Evolutionary conservation across 352 stramenopile species (phyloP).

Genomic region (Globisporangium solare): DNA sequence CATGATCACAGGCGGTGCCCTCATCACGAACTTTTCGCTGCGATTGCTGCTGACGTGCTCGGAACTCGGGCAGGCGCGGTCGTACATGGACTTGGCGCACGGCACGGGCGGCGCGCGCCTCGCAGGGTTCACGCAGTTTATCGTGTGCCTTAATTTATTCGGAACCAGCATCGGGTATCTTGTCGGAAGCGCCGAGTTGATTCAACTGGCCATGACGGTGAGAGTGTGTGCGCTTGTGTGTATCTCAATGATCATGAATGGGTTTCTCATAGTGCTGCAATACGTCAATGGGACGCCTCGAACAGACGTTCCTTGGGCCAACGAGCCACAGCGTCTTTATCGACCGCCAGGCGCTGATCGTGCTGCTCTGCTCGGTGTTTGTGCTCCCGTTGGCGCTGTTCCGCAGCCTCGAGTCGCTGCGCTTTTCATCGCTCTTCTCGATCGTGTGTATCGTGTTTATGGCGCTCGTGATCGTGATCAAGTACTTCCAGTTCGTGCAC

Average conservation of each 20-base stretch:
- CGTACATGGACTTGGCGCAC: constrained; percentile 80
- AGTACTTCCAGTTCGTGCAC: constrained; percentile 88
- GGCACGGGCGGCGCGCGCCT: constrained; percentile 60
- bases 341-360: constrained; percentile 62
- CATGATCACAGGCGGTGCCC: constrained; percentile 59
- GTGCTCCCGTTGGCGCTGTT: constrained; percentile 82
- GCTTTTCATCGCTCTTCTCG: constrained; percentile 86
- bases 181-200: constrained; percentile 72
- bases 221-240: neutral
- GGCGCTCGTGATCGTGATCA: constrained; percentile 82
- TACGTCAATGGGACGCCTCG: neutral
- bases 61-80: constrained; percentile 63
- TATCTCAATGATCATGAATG: neutral
- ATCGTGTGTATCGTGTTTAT: constrained; percentile 89
- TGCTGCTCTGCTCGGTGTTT: constrained; percentile 53
- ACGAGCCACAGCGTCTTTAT: constrained; percentile 49
- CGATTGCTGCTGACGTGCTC: constrained; percentile 75
- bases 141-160: constrained; percentile 87
- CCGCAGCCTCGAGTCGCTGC: constrained; percentile 72
- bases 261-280: neutral
- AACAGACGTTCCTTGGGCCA: constrained; percentile 34
- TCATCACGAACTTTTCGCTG: constrained; percentile 82
- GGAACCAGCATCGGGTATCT: constrained; percentile 83
- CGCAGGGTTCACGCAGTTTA: constrained; percentile 64
- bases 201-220: constrained; percentile 62